phyloP scores from a whole-genome alignment of 1,284 basidiomycete species.

The Ganoderma sinense region DNA sequence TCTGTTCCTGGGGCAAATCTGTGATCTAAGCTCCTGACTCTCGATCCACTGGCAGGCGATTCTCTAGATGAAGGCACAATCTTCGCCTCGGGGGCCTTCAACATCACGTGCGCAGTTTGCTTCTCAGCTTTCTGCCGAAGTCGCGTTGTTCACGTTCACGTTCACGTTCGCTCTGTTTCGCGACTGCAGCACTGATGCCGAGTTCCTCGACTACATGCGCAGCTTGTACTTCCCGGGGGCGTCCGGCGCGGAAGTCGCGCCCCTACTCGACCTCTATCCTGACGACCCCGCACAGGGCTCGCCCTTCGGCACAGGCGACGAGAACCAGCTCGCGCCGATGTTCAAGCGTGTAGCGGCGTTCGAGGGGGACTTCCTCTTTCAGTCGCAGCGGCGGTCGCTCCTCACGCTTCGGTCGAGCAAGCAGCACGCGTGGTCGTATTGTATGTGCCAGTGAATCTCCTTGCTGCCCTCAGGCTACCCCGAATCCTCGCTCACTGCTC shows the following conservation, averaged over 20 bases:
- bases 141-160: no score
- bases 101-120: constrained; percentile 15
- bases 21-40: no score
- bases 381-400: constrained; percentile 46
- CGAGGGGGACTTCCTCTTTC: constrained; percentile 46
- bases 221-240: constrained; percentile 22
- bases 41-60: no score
- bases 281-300: constrained; percentile 26
- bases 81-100: constrained; percentile 32
- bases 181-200: constrained; percentile 19
- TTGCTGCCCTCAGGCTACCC: no score
- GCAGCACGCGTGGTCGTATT: constrained; percentile 54
- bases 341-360: constrained; percentile 41
- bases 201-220: constrained; percentile 17
- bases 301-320: constrained; percentile 15
- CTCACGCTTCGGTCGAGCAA: constrained; percentile 44
- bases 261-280: constrained; percentile 34
- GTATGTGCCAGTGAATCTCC: no score
- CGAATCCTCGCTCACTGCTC: no score
- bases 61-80: constrained; percentile 43
- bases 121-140: background rate
- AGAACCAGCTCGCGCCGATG: constrained; percentile 30
- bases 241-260: constrained; percentile 13
- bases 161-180: no score
- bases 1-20: no score